A percentile compares a stretch with the other conserved stretches of the same genome.
Evolutionary conservation across 345 rosid genomes (phyloP).

Genomic region (Luvunga scandens): DNA sequence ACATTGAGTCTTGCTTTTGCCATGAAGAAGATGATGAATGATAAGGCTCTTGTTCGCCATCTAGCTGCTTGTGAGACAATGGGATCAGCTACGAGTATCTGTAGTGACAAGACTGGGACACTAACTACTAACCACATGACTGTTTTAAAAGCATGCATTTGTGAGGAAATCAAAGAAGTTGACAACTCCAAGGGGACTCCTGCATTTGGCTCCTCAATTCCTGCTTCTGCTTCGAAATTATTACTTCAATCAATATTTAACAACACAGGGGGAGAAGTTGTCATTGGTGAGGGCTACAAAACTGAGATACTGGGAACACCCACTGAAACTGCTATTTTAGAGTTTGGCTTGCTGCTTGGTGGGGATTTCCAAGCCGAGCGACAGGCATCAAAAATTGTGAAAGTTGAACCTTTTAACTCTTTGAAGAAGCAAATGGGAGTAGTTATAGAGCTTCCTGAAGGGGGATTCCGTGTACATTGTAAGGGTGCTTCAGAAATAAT

Average conservation of each 20-base stretch:
- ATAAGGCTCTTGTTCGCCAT: slow-evolving; percentile 83
- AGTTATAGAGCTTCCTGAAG: slow-evolving; percentile 67
- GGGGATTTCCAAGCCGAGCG: slow-evolving; percentile 65
- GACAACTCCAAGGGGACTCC: slow-evolving; percentile 32
- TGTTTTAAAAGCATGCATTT: slow-evolving; percentile 75
- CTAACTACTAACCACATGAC: slow-evolving; percentile 87
- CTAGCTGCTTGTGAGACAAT: slow-evolving; percentile 94
- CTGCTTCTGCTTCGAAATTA: slow-evolving; percentile 49
- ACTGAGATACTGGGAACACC: slow-evolving; percentile 90
- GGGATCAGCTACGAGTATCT: slow-evolving; percentile 88
- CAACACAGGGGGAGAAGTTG: slow-evolving; percentile 94
- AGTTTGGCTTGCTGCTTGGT: slow-evolving; percentile 76
- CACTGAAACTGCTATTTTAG: slow-evolving; percentile 90
- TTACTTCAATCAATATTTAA: slow-evolving; percentile 75
- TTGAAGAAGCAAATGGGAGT: slow-evolving; percentile 83
- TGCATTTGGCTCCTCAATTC: slow-evolving; percentile 47
- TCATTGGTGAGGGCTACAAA: slow-evolving; percentile 45
- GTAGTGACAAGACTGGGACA: slow-evolving; percentile 93
- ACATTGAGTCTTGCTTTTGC: slow-evolving; percentile 93
- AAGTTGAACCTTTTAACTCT: slow-evolving; percentile 93
- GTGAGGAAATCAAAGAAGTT: slow-evolving; percentile 51
- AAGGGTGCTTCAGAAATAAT: slow-evolving; percentile 94
- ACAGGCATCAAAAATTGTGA: slow-evolving; percentile 50
- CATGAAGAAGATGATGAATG: slow-evolving; percentile 94
- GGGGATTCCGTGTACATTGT: slow-evolving; percentile 58